phyloP scores from a whole-genome alignment of 768 basidiomycete species.

The Tylopilus sp. region DNA sequence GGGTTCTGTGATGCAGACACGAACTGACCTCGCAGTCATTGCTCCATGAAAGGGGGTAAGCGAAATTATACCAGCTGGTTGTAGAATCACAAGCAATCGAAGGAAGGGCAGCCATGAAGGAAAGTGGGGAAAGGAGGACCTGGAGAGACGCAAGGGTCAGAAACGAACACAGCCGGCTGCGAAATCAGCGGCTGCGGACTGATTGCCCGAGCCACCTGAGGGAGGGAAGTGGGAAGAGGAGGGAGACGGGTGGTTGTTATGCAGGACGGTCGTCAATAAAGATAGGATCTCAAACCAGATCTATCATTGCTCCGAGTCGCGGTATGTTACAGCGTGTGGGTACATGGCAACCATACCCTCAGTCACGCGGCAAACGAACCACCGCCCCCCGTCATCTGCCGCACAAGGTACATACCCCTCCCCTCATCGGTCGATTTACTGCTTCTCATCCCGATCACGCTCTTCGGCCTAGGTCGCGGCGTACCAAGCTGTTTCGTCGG shows the following conservation, averaged over 20 bases:
- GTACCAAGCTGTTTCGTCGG: slow-evolving; percentile 66
- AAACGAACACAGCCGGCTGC: slow-evolving; percentile 2
- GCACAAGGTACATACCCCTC: slow-evolving; percentile 65
- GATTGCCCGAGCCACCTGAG: slow-evolving; percentile 5
- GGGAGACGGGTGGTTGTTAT: slow-evolving; percentile 11
- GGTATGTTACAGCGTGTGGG: slow-evolving; percentile 8
- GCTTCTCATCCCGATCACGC: slow-evolving; percentile 67
- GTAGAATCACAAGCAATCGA: slow-evolving; percentile 10
- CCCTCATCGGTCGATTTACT: slow-evolving; percentile 66
- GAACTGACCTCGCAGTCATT: slow-evolving; percentile 43
- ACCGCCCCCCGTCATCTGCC: slow-evolving; percentile 68
- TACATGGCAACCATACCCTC: slow-evolving; percentile 14
- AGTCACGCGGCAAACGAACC: slow-evolving; percentile 23
- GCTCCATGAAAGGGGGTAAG: slow-evolving; percentile 36
- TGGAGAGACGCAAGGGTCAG: neutral
- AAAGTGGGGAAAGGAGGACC: slow-evolving; percentile 15
- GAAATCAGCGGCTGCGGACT: slow-evolving; percentile 6
- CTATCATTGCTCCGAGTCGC: slow-evolving; percentile 5
- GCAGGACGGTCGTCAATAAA: neutral
- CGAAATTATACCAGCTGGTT: slow-evolving; percentile 20
- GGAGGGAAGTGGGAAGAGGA: neutral
- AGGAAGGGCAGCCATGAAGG: slow-evolving; percentile 18
- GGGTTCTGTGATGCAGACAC: neutral
- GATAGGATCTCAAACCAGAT: slow-evolving; percentile 12
- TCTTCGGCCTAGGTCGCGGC: slow-evolving; percentile 66